Base-by-base conservation (phyloP, 2,329 filamentous ascomycete species). In the Xylaria sp. region DNA sequence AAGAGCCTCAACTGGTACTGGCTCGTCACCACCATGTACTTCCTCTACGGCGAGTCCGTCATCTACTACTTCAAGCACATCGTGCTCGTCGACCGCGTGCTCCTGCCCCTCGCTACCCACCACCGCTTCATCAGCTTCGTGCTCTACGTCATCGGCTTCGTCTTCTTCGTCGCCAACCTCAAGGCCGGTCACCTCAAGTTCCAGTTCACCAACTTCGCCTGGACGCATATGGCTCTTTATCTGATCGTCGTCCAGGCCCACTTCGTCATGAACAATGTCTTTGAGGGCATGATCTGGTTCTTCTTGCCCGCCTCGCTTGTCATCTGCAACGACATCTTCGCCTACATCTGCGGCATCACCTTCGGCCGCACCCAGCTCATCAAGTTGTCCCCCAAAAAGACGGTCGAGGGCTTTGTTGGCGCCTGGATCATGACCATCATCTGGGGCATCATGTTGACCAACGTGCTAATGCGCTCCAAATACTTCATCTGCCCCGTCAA, bases 31-130 rank as follows among this genome's bases (percentile, higher is more conserved):
- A 97, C 95, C 74, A 98, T 99, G 95, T 99, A 99, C 85, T 99
- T 97, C 76, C 86, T 99, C 60, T 99, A 99, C 79, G 96, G 96
- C 78, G 96, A 99, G 83, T 98, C 93, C 77, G 95, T 99, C 78
- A 97, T 99, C 78, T 99, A 99, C 84, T 99, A 99, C 83, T 99
- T 99, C 84, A 99, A 99, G 87, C 96, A 99, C 80, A 95, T 99
- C 74, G 90, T 99, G 51, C 84, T 99, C 68, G 94, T 99, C 54
- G 96, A 99, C 82, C 93, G 92, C 81, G 92, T 98, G 54, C 85
- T 99, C 70, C 85, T 98, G 66, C 96, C 96, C 9, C 90, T 99
- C 79, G 94, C 96, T 63, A 98, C 95, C 18, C 96, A 99, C 83
- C 96, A 99, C 81, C 89, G 96, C 74, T 99, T 99, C 85, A 98